Percentiles rank a stretch among this genome's conserved stretches.
Conservation (phyloP, 371 early-diverging fungal genomes). For the Circinella umbellata region DNA sequence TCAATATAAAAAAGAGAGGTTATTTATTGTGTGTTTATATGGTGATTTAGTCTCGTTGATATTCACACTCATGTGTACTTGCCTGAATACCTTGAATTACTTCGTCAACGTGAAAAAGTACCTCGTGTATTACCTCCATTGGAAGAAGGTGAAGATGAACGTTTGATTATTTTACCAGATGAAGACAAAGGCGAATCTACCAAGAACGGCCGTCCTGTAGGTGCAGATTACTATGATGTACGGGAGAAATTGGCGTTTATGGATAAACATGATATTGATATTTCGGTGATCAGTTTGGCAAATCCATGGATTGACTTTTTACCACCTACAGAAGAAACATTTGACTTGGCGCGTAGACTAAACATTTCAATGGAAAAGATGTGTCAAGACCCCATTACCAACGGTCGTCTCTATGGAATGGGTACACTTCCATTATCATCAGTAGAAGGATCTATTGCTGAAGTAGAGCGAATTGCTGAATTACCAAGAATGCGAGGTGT, state of each 20-base stretch:
- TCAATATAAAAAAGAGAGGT: no score
- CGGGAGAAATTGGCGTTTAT: slow-evolving; percentile 28
- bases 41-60: slow-evolving; percentile 16
- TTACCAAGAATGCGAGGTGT: slow-evolving; percentile 31
- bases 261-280: slow-evolving; percentile 26
- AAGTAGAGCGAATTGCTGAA: slow-evolving; percentile 31
- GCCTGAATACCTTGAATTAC: slow-evolving; percentile 26
- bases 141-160: slow-evolving; percentile 23
- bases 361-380: slow-evolving; percentile 33
- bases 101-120: slow-evolving; percentile 18
- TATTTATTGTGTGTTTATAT: no score
- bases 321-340: slow-evolving; percentile 22
- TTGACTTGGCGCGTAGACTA: slow-evolving; percentile 24
- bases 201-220: slow-evolving; percentile 25
- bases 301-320: slow-evolving; percentile 32
- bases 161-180: slow-evolving; percentile 22
- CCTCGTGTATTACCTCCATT: slow-evolving; percentile 26
- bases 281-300: slow-evolving; percentile 27
- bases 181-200: slow-evolving; percentile 27
- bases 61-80: slow-evolving; percentile 29
- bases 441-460: slow-evolving; percentile 26
- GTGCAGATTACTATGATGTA: slow-evolving; percentile 25
- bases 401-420: slow-evolving; percentile 34
- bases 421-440: slow-evolving; percentile 39
- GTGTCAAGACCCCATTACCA: slow-evolving; percentile 24